These are phyloP conservation scores for Hymenoscyphus repandus DNA, from an alignment of 2,329 filamentous ascomycete genomes.

Conservation along the genomic window DNA sequence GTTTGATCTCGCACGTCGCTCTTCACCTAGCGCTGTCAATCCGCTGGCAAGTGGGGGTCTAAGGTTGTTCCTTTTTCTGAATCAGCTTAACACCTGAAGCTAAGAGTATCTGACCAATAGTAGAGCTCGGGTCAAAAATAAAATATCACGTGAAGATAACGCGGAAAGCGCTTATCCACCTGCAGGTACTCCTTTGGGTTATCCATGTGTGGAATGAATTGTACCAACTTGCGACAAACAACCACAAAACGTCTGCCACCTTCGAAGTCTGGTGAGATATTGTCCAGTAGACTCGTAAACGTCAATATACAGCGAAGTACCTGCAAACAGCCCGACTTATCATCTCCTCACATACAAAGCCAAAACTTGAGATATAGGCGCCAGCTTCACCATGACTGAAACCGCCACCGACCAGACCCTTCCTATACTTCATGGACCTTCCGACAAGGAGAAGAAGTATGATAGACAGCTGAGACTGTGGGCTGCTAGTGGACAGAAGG, in stretches of 20 bases:
- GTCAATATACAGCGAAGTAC: not conserved
- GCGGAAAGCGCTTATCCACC: not conserved
- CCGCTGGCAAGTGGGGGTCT: not conserved
- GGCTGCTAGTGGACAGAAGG: conserved; percentile 87
- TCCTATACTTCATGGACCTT: conserved; percentile 45
- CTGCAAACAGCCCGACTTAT: no score
- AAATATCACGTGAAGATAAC: not conserved
- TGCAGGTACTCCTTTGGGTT: not conserved
- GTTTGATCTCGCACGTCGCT: no score
- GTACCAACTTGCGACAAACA: not conserved
- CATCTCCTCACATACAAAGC: no score
- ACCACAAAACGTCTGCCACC: no score
- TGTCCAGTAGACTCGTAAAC: not conserved
- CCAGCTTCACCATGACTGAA: conserved; percentile 24
- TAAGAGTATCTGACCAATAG: not conserved
- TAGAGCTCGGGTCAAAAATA: not conserved
- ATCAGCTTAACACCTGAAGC: not conserved
- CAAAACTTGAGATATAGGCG: not conserved
- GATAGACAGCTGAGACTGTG: conserved; percentile 92
- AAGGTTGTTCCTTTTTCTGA: not conserved
- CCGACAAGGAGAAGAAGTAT: conserved; percentile 70
- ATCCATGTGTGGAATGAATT: no score
- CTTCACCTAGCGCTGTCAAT: not conserved
- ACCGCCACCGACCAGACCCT: conserved; percentile 32
- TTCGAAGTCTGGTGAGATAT: no score